These are phyloP conservation scores for Lasiodiplodia gonubiensis DNA, from an alignment of 2,329 filamentous ascomycete genomes.

Conservation along the genomic window DNA sequence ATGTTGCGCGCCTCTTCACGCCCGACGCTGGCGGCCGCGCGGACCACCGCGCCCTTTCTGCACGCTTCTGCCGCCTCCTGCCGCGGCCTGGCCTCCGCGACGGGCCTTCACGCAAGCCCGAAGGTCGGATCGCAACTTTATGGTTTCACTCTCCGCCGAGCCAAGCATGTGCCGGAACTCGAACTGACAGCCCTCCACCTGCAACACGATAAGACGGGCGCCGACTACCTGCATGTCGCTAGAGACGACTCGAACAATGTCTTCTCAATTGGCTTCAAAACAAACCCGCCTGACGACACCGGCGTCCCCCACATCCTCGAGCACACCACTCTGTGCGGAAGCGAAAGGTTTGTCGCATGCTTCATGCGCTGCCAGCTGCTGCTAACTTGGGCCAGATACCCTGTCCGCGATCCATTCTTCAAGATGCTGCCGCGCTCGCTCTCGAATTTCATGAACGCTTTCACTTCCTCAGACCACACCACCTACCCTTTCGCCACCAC, in stretches of 20 bases:
- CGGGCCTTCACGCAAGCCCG: conserved; percentile 76
- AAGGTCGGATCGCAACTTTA: conserved; percentile 84
- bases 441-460: conserved; percentile 99
- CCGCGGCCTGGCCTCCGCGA: conserved; percentile 66
- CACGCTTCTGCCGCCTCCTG: conserved; percentile 30
- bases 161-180: conserved; percentile 92
- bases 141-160: conserved; percentile 87
- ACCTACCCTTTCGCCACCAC: conserved; percentile 98
- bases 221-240: conserved; percentile 94
- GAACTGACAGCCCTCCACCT: conserved; percentile 90
- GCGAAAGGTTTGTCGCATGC: conserved; percentile 71
- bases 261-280: conserved; percentile 99
- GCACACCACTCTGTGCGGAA: conserved; percentile 95
- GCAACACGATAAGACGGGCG: conserved; percentile 92
- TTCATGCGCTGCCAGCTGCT: background rate
- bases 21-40: conserved; percentile 37
- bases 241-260: conserved; percentile 98
- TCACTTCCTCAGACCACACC: conserved; percentile 94
- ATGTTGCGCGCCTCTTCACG: conserved; percentile 46
- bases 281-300: conserved; percentile 94
- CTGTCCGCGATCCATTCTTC: conserved; percentile 98
- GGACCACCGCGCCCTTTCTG: conserved; percentile 31
- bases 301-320: conserved; percentile 97
- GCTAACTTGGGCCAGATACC: conserved; percentile 65
- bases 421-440: conserved; percentile 98